phyloP scores from a whole-genome alignment of 2,329 filamentous ascomycete species.

The Albophoma yamanashiensis region DNA sequence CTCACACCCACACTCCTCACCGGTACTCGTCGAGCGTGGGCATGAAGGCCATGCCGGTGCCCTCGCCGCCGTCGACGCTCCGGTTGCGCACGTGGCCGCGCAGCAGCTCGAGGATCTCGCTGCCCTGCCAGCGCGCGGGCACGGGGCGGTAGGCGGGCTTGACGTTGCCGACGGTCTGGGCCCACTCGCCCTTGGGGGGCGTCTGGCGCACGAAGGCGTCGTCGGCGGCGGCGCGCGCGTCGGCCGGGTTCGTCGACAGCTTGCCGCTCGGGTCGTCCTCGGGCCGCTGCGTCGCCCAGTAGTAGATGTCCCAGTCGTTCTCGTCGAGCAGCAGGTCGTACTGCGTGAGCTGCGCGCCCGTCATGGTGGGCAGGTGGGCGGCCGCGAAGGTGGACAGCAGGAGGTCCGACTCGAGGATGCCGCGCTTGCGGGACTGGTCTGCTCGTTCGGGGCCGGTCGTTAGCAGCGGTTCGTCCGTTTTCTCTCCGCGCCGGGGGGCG shows the following conservation, averaged over 20 bases:
- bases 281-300: constrained; percentile 89
- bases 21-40: constrained; percentile 27
- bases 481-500: not conserved
- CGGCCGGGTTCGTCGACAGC: constrained; percentile 28
- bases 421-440: constrained; percentile 97
- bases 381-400: constrained; percentile 93
- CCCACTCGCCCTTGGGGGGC: constrained; percentile 67
- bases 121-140: constrained; percentile 73
- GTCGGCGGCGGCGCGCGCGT: constrained; percentile 10
- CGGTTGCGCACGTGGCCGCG: constrained; percentile 66
- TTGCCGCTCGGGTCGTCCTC: constrained; percentile 26
- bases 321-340: constrained; percentile 94
- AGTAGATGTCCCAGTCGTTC: constrained; percentile 99
- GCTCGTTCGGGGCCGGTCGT: not conserved
- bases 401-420: constrained; percentile 90
- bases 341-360: constrained; percentile 59
- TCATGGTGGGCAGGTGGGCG: constrained; percentile 65
- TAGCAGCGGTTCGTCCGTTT: not conserved
- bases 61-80: constrained; percentile 29
- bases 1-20: not conserved
- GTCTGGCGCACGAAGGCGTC: constrained; percentile 21
- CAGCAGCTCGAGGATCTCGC: constrained; percentile 66
- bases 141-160: constrained; percentile 90
- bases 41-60: constrained; percentile 47
- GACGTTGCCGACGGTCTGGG: constrained; percentile 89